Evolutionary conservation across 73 alveolate species (phyloP), one percentile per base, ranked within the genome.

Genomic region (Paramecium primaurelia): DNA sequence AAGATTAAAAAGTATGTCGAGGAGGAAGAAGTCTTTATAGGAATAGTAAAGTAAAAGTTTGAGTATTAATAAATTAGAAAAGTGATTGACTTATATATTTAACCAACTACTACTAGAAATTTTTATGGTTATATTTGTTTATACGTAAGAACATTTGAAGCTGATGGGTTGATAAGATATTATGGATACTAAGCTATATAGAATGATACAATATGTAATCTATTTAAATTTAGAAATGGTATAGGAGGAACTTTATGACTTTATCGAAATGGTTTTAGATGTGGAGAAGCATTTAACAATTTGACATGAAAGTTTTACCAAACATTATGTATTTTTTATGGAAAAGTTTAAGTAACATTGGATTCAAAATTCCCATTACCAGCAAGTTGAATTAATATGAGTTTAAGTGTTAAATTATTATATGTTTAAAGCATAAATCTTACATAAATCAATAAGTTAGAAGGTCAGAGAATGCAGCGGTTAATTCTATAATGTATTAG

Each of bases 11-110:
- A 59, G 38, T 59, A 44, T 60, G 94, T 92, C 2, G 93, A 92
- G n/a, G 95, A 92, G 64, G 95, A 92, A 58, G 95, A 92, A 6
- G 59, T 92, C 34, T 86, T 92, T 64, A 59, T 92, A 34, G 95
- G 95, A 59, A 93, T 92, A 32, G 95, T 92, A 8, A 80, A 58
- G 91, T 80, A 80, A 26, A 47, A 47, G 10, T 45, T 20, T 45
- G n/a, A 80, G 1, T 44, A 11, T 25, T 77, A 3, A 20, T 40
- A 20, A 18, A 54, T 45, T 44, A 54, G 83, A 34, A 85, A 86
- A 30, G 92, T 54, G 18, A 49, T 85, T 28, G 87, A 59, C 30
- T 75, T 88, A 28, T 59, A 71, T 26, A 83, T 49, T 12, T 28
- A 51, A 10, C 86, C 93, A 6, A 86, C 91, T 58, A 54, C 54